Conservation (phyloP, 257 asterid genomes). For the Mitragyna speciosa region DNA sequence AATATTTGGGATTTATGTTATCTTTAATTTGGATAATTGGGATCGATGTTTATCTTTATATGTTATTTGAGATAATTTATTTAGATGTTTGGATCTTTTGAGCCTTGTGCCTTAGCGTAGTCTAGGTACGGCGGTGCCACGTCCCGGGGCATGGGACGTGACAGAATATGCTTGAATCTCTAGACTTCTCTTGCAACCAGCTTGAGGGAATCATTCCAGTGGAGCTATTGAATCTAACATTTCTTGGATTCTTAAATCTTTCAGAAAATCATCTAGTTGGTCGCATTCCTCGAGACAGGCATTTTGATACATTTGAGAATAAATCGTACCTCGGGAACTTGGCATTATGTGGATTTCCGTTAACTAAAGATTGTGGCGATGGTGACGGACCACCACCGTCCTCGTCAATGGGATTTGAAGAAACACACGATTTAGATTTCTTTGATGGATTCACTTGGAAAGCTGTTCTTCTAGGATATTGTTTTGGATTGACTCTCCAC, state of each 20-base stretch:
- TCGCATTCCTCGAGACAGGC: constrained; percentile 21
- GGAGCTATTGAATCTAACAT: constrained; percentile 20
- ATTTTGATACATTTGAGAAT: constrained; percentile 28
- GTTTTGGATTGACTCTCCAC: not conserved
- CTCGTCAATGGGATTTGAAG: not conserved
- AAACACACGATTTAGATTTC: constrained; percentile 9
- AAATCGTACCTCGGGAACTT: constrained; percentile 22
- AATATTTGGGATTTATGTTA: too few species aligned
- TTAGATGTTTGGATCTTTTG: too few species aligned
- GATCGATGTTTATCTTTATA: too few species aligned
- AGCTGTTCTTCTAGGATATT: constrained; percentile 18
- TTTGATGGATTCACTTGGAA: constrained; percentile 16
- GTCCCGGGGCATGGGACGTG: too few species aligned
- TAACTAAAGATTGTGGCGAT: constrained; percentile 13
- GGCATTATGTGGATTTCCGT: constrained; percentile 29
- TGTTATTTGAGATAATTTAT: too few species aligned
- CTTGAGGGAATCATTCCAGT: constrained; percentile 30
- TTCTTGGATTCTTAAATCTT: constrained; percentile 27
- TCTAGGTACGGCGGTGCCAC: too few species aligned
- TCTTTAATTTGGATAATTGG: too few species aligned
- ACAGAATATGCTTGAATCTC: constrained; percentile 26
- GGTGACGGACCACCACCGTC: not conserved
- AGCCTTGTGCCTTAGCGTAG: too few species aligned
- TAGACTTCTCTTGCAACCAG: constrained; percentile 33
- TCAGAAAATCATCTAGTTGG: constrained; percentile 32